A percentile compares a stretch with the other conserved stretches of the same genome.
These are phyloP conservation scores for Epichloe sp. DNA, from an alignment of 2,329 filamentous ascomycete genomes.

Conservation along the genomic window DNA sequence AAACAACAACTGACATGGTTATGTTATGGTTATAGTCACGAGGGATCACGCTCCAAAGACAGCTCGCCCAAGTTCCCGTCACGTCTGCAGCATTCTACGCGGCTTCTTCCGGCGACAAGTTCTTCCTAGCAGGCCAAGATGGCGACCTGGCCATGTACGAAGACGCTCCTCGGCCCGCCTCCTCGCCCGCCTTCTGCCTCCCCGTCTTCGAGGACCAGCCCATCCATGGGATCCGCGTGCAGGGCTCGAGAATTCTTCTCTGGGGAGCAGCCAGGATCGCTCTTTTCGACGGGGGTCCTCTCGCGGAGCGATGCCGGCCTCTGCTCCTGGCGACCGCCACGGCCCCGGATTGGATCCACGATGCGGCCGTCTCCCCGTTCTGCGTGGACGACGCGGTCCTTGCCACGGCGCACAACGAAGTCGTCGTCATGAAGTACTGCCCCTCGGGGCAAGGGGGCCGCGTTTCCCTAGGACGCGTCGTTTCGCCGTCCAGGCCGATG, in stretches of 20 bases:
- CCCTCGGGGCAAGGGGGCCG: constrained; percentile 24
- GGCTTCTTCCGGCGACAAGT: constrained; percentile 16
- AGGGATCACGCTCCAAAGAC: constrained; percentile 14
- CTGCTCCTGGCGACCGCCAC: constrained; percentile 15
- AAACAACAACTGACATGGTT: not conserved
- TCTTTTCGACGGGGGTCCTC: constrained; percentile 15
- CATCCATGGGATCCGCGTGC: constrained; percentile 58
- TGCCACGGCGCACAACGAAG: constrained; percentile 78
- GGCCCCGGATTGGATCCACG: constrained; percentile 66
- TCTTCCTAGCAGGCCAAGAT: constrained; percentile 48
- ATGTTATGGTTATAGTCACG: not conserved
- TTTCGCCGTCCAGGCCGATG: constrained; percentile 64
- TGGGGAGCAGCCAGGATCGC: constrained; percentile 60
- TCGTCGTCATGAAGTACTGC: constrained; percentile 39
- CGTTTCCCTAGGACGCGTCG: constrained; percentile 25
- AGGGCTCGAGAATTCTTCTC: constrained; percentile 28
- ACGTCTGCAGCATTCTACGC: constrained; percentile 45
- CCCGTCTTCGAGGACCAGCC: constrained; percentile 53
- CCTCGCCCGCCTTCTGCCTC: constrained; percentile 25
- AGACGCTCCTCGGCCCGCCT: constrained; percentile 11
- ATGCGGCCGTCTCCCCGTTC: constrained; percentile 42
- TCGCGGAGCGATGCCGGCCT: constrained; percentile 7
- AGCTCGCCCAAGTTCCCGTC: constrained; percentile 38
- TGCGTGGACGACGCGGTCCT: constrained; percentile 37
- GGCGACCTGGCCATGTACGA: constrained; percentile 42